phyloP scores from a whole-genome alignment of 345 rosid species.

The Ceriops zippeliana region DNA sequence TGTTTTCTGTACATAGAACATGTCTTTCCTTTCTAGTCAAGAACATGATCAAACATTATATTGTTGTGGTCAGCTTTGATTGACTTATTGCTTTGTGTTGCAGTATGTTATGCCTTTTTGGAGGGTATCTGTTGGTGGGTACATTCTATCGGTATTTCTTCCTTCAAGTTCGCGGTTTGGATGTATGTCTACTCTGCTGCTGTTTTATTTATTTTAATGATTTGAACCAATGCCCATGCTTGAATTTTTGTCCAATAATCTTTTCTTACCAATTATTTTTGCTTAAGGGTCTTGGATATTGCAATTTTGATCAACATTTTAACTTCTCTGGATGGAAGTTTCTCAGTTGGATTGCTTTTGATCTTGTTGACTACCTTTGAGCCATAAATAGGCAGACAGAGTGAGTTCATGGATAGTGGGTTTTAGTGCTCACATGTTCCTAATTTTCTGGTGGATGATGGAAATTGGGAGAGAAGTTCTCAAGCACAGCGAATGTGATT shows the following conservation, averaged over 20 bases:
- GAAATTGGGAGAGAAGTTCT: too few species aligned
- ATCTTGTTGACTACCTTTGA: not conserved
- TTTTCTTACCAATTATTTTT: not conserved
- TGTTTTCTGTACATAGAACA: slow-evolving; percentile 13
- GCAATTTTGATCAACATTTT: slow-evolving; percentile 1
- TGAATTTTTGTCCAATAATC: slow-evolving; percentile 1
- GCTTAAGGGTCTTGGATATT: not conserved
- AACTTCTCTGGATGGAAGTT: not conserved
- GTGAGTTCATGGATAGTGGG: not conserved
- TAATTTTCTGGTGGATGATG: too few species aligned
- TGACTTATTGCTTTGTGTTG: slow-evolving; percentile 15
- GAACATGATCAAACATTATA: slow-evolving; percentile 3
- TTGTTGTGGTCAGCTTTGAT: slow-evolving; percentile 18
- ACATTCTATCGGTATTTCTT: slow-evolving; percentile 61
- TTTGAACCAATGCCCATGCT: not conserved
- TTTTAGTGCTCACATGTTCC: too few species aligned
- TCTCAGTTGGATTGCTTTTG: not conserved
- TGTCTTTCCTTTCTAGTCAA: not conserved
- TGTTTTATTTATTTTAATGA: slow-evolving; percentile 2
- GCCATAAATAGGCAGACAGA: not conserved
- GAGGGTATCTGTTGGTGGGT: slow-evolving; percentile 75
- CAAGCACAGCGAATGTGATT: too few species aligned
- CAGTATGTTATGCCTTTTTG: slow-evolving; percentile 71
- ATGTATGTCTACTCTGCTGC: slow-evolving; percentile 46
- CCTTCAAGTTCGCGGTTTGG: slow-evolving; percentile 64